Conservation (phyloP, 1,284 basidiomycete species). For the Ceratobasidium sp. region DNA sequence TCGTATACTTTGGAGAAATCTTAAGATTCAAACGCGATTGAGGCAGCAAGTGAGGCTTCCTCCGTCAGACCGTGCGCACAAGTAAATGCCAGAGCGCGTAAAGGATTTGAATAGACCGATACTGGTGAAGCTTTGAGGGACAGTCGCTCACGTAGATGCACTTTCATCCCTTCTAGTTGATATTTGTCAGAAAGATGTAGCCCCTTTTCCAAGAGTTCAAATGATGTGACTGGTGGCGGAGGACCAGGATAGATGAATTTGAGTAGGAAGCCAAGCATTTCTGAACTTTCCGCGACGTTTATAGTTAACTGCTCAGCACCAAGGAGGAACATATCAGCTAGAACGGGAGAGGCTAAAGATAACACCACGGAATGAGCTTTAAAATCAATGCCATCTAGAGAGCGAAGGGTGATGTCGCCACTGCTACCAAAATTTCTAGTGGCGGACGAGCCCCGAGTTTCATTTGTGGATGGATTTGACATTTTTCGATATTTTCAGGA, state of each 20-base stretch:
- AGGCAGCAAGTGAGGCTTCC: not conserved
- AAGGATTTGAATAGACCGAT: conserved; percentile 1
- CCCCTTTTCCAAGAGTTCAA: not conserved
- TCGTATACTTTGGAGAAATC: not conserved
- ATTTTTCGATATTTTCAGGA: no score
- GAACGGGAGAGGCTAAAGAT: conserved; percentile 13
- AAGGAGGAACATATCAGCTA: conserved; percentile 1
- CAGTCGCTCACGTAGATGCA: not conserved
- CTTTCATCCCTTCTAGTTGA: conserved; percentile 4
- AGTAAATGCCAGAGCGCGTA: not conserved
- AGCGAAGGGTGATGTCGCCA: conserved; percentile 12
- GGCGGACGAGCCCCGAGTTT: not conserved
- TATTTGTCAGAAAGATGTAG: conserved; percentile 16
- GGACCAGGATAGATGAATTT: conserved; percentile 11
- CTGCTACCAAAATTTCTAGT: not conserved
- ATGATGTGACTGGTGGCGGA: conserved; percentile 5
- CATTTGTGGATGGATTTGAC: no score
- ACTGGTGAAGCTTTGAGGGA: not conserved
- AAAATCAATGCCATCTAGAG: conserved; percentile 13
- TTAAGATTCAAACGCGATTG: not conserved
- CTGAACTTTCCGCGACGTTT: not conserved
- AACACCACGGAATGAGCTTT: conserved; percentile 2
- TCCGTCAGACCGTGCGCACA: not conserved
- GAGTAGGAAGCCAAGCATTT: not conserved
- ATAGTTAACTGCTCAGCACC: not conserved